Percentiles rank a stretch among this genome's conserved stretches.
Conservation (phyloP, 768 basidiomycete genomes). For the Podaxis carcinomalis region DNA sequence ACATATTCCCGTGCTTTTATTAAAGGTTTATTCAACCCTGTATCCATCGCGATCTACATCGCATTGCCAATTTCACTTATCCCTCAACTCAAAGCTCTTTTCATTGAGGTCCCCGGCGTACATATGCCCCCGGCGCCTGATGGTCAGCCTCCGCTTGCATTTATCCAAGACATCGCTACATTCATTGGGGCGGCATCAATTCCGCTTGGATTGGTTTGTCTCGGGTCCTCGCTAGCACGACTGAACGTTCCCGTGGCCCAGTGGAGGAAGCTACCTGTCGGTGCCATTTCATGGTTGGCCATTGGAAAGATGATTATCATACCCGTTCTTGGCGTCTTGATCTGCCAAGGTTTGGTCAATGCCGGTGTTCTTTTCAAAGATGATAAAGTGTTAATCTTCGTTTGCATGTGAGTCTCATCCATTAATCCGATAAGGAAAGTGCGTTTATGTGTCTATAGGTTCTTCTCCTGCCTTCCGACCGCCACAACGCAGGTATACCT, state of each 20-base stretch:
- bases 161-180: slow-evolving; percentile 49
- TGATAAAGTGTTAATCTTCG: slow-evolving; percentile 59
- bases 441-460: slow-evolving; percentile 45
- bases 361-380: slow-evolving; percentile 42
- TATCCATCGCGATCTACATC: slow-evolving; percentile 49
- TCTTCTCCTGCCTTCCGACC: not conserved
- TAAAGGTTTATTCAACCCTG: slow-evolving; percentile 38
- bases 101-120: slow-evolving; percentile 41
- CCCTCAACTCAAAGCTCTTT: slow-evolving; percentile 55
- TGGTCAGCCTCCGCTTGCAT: slow-evolving; percentile 61
- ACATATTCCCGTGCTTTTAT: slow-evolving; percentile 20
- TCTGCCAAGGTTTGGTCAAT: slow-evolving; percentile 46
- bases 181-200: slow-evolving; percentile 65
- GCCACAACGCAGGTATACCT: slow-evolving; percentile 43
- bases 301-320: slow-evolving; percentile 50
- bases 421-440: not conserved
- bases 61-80: slow-evolving; percentile 55
- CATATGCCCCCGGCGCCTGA: slow-evolving; percentile 54
- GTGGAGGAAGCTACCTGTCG: slow-evolving; percentile 40
- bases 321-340: slow-evolving; percentile 58
- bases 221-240: slow-evolving; percentile 61
- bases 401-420: slow-evolving; percentile 54
- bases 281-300: slow-evolving; percentile 51
- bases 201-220: slow-evolving; percentile 56
- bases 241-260: slow-evolving; percentile 44